Percentiles rank a stretch among this genome's conserved stretches.
These are phyloP conservation scores for Microcos paniculata DNA, from an alignment of 345 rosid genomes.

Conservation along the genomic window DNA sequence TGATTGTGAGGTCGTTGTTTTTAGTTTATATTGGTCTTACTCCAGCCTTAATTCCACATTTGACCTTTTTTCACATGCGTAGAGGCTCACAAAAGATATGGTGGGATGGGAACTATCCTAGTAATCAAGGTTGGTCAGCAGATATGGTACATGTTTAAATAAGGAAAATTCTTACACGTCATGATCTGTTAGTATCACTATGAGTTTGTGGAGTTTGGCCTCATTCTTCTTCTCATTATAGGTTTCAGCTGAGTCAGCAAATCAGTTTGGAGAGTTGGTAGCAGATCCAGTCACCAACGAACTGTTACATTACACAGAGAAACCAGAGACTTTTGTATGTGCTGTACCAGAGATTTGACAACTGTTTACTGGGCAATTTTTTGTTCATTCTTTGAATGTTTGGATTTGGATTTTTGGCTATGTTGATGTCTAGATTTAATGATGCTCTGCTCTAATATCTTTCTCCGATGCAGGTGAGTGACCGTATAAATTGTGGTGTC, in stretches of 20 bases:
- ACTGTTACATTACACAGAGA: slow-evolving; percentile 90
- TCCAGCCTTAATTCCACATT: slow-evolving; percentile 16
- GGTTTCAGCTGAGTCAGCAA: slow-evolving; percentile 95
- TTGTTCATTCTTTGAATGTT: slow-evolving; percentile 10
- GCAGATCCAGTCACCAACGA: slow-evolving; percentile 91
- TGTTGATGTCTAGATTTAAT: slow-evolving; percentile 5
- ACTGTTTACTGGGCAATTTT: not conserved
- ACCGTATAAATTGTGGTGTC: slow-evolving; percentile 86
- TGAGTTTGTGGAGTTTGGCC: not conserved
- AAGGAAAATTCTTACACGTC: not conserved
- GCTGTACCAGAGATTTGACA: slow-evolving; percentile 14
- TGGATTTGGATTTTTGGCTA: not conserved
- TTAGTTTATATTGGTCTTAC: slow-evolving; percentile 12
- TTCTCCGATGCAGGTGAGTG: slow-evolving; percentile 68
- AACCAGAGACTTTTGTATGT: slow-evolving; percentile 96
- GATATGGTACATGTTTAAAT: slow-evolving; percentile 5
- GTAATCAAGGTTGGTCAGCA: slow-evolving; percentile 72
- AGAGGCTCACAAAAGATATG: slow-evolving; percentile 79
- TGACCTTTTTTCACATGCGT: slow-evolving; percentile 21
- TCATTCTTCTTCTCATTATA: slow-evolving; percentile 17
- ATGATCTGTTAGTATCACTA: not conserved
- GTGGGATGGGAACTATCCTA: slow-evolving; percentile 85
- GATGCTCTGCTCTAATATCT: slow-evolving; percentile 14
- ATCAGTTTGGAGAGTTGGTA: slow-evolving; percentile 89
- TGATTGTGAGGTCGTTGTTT: not conserved